Evolutionary conservation across 2,329 filamentous ascomycete genomes (phyloP), one percentile per base, ranked within the genome.

Genomic region (Aspergillus versicolor): DNA sequence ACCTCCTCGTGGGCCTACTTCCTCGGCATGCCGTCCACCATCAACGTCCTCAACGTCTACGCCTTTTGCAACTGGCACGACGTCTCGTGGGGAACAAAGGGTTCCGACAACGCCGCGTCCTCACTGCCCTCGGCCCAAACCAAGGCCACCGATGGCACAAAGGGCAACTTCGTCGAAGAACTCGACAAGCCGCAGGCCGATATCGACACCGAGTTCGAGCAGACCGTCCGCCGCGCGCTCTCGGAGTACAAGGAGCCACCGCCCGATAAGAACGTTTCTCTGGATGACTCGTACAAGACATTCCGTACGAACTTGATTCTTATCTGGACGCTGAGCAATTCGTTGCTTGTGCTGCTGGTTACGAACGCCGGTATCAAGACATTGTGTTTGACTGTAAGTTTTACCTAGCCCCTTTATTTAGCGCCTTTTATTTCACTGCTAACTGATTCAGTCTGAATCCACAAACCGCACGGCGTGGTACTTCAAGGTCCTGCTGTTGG

Each of bases 41-140:
- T 97, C 86, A 99, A 99, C 82, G 94, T 99, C 66, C 88, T 99
- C 70, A 97, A 96, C 84, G 92, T 99, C 53, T 99, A 97, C 78
- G 92, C 94, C 58, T 99, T 97, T 84, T 95, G 92, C 87, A 99
- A 99, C 81, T 97, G 93, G 94, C 94, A 99, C 79, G 94, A 99
- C 80, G 94, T 99, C 52, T 97, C 94, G 15, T 99, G 94, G 94
- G 94, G 94, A 84, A 99, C 94, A 79, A 99, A 99, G 27, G 94
- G 94, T 71, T 90, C 94, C 6, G 94, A 99, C 80, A 96, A 96
- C 79, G 87, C 89, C 32, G 44, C 44, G 8, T 94, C 97, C 72
- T 90, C 91, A 22, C 82, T 99, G n/a, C 94, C 94, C 0, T 96
- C 94, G 37, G 94, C 91, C 5, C 86, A 89, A 66, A 90, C 93